Percentiles rank a stretch among this genome's conserved stretches.
Evolutionary conservation across 164 flowering plant genomes (phyloP).

Genomic region (Aristolochia contorta): DNA sequence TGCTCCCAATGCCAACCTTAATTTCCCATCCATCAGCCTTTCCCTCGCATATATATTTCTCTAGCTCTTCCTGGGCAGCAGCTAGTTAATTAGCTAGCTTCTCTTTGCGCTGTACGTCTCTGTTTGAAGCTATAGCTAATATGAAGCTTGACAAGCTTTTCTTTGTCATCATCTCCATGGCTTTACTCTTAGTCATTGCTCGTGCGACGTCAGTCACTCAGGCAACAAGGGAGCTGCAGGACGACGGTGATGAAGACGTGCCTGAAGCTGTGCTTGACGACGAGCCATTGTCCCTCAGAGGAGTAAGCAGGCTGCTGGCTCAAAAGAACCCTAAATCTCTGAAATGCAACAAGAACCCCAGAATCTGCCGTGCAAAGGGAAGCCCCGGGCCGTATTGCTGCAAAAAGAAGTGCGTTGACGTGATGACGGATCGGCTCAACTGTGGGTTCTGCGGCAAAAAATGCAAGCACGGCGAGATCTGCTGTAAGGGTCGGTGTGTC

Average conservation of each 20-base stretch:
- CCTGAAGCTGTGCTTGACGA: background rate
- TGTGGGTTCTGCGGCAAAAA: conserved; percentile 30
- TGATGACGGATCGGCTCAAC: conserved; percentile 15
- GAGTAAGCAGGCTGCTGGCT: conserved; percentile 6
- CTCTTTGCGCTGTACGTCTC: no score
- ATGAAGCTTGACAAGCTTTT: conserved; percentile 8
- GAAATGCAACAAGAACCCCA: conserved; percentile 14
- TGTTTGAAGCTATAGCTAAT: no score
- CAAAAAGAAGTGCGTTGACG: conserved; percentile 19
- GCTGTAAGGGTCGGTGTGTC: conserved; percentile 29
- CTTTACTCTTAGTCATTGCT: conserved; percentile 1
- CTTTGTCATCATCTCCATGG: conserved; percentile 5
- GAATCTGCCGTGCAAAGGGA: conserved; percentile 13
- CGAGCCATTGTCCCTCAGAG: conserved; percentile 6
- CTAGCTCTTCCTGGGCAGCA: background rate
- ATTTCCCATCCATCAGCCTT: no score
- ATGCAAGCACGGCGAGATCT: conserved; percentile 18
- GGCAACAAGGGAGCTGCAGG: background rate
- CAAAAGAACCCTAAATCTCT: background rate
- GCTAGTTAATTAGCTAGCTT: no score
- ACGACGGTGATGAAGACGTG: background rate
- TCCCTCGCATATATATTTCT: no score
- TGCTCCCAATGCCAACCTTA: no score
- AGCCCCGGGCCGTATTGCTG: conserved; percentile 26
- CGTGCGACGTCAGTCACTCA: background rate